Evolutionary conservation across 805 yeast species (phyloP).

Genomic region (Metschnikowia amazonensis): DNA sequence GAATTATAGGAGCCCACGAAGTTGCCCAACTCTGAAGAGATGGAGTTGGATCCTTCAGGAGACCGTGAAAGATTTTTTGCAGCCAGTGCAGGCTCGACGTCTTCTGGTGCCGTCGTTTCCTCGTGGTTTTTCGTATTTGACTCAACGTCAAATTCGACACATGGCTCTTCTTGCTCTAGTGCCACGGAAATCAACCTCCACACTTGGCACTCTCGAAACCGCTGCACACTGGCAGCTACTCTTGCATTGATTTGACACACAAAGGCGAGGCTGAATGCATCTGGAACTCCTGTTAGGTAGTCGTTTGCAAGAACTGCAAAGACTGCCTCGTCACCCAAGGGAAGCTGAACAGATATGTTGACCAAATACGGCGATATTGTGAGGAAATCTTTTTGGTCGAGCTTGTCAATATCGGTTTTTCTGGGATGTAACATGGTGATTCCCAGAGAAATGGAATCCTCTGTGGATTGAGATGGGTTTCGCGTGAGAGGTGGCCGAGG

Average conservation of each 20-base stretch:
- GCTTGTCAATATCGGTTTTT: slow-evolving; percentile 12
- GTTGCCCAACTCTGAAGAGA: slow-evolving; percentile 36
- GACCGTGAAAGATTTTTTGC: slow-evolving; percentile 2
- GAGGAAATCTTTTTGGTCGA: slow-evolving; percentile 2
- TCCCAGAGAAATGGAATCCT: slow-evolving; percentile 25
- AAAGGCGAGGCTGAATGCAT: slow-evolving; percentile 48
- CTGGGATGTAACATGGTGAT: slow-evolving; percentile 8
- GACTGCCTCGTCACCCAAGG: slow-evolving; percentile 39
- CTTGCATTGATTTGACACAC: slow-evolving; percentile 57
- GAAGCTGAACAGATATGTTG: slow-evolving; percentile 41
- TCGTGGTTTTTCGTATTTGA: not conserved
- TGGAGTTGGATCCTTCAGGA: slow-evolving; percentile 15
- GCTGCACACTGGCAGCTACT: slow-evolving; percentile 49
- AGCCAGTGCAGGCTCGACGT: not conserved
- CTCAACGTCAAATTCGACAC: slow-evolving; percentile 13
- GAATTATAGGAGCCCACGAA: slow-evolving; percentile 41
- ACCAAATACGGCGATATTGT: slow-evolving; percentile 23
- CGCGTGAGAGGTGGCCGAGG: slow-evolving; percentile 30
- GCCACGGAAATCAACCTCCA: slow-evolving; percentile 58
- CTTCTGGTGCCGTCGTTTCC: not conserved
- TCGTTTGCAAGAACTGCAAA: slow-evolving; percentile 48
- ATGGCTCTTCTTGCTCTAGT: slow-evolving; percentile 33
- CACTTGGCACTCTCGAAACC: slow-evolving; percentile 54
- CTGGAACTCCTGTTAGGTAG: slow-evolving; percentile 46
- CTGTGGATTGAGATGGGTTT: slow-evolving; percentile 34